Percentiles rank a stretch among this genome's conserved stretches.
phyloP scores from a whole-genome alignment of 129 eudicot species.

The Gnaphalium uliginosum region DNA sequence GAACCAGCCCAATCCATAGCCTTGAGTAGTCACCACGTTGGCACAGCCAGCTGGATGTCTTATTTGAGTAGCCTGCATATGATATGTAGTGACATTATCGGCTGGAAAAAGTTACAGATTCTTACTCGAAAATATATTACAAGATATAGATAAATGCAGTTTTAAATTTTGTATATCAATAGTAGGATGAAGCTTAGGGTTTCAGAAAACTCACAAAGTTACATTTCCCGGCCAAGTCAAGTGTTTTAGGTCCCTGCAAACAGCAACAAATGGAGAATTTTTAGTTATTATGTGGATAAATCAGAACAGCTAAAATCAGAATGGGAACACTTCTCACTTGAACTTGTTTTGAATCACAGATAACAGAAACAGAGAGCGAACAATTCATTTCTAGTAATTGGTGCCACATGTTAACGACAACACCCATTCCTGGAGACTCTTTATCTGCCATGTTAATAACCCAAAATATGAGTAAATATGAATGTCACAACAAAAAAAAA shows the following conservation, averaged over 20 bases:
- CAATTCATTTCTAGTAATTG: constrained; percentile 49
- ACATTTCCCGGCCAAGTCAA: constrained; percentile 23
- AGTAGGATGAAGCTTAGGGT: constrained; percentile 19
- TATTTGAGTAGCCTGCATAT: constrained; percentile 66
- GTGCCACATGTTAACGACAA: constrained; percentile 57
- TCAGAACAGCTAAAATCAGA: not conserved
- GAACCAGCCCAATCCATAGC: constrained; percentile 84
- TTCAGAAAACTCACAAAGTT: constrained; percentile 46
- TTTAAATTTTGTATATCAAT: not conserved
- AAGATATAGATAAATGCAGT: not conserved
- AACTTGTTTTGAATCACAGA: constrained; percentile 66
- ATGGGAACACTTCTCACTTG: constrained; percentile 47
- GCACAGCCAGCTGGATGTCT: constrained; percentile 94
- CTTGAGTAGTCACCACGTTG: constrained; percentile 49
- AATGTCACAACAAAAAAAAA: not conserved
- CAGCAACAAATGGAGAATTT: constrained; percentile 6
- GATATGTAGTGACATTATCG: not conserved
- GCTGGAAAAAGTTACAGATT: constrained; percentile 9
- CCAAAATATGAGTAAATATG: constrained; percentile 18
- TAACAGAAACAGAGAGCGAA: constrained; percentile 78
- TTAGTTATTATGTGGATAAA: constrained; percentile 9
- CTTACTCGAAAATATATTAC: not conserved
- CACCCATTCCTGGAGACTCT: constrained; percentile 65
- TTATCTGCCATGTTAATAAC: constrained; percentile 54
- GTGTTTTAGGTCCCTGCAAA: constrained; percentile 57